Evolutionary conservation across 176 grass and related monocot species (phyloP), one percentile per base, ranked within the genome.

Genomic region (Musa troglodytarum): DNA sequence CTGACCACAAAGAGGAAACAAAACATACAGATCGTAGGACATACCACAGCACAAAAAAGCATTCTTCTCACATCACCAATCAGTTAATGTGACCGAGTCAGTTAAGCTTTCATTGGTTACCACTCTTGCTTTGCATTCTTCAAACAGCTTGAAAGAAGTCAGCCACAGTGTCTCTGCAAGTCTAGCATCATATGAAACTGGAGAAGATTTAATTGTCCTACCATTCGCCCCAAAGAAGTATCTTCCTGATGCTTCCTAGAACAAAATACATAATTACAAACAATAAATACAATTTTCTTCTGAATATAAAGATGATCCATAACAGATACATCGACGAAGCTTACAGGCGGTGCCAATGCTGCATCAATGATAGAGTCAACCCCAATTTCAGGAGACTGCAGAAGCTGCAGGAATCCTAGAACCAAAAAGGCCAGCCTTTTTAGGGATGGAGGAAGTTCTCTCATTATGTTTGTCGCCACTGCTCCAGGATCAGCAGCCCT

Each of bases 211-310:
- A 9, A 98, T 56, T 10, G 84, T 91, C 77, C 78, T 85, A 5
- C 83, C 88, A 81, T 87, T 87, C 16, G 86, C 95, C n/a, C 90
- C 95, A 85, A 93, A 98, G 63, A 91, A 98, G 78, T 89, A 94
- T 59, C 82, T 86, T 16, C 90, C 90, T 56, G 90, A 99, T 72
- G 79, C 79, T 69, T 94, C 95, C 95, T 99, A 52, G 64, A 84
- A 65, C 29, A 82, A 49, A 80, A 23, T 9, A 10, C 9, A 65
- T 13, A 72, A 21, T 50, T 2, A 53, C 63, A 72, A 73, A 49
- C 7, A 49, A 24, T 74, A 57, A 66, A 59, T 49, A 61, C 49
- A 25, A 26, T 7, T 51, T 68, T 79, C 28, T 21, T 50, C 7
- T 54, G 20, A 8, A 66, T 3, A 51, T 53, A 26, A 64, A 21